Conservation (phyloP, 2,329 filamentous ascomycete species). For the Fusarium napiforme region DNA sequence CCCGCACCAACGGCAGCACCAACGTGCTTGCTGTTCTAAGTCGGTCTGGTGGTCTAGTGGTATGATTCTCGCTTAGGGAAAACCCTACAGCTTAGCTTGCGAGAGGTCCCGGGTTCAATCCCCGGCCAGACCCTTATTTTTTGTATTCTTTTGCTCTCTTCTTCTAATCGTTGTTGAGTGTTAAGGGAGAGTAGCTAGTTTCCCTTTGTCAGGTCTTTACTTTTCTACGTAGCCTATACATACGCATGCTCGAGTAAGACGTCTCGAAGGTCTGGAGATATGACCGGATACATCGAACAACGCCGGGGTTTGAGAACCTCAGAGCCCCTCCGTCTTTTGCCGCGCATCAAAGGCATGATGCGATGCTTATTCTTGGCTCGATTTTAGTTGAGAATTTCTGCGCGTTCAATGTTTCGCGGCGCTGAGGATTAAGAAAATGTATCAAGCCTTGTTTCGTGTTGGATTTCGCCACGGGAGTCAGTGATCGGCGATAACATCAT, state of each 20-base stretch:
- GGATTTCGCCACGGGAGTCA: neutral
- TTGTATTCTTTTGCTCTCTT: no score
- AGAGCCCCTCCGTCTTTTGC: neutral
- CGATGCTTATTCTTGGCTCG: neutral
- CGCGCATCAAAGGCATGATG: accelerated
- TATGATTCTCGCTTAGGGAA: constrained; percentile 78
- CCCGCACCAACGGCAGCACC: neutral
- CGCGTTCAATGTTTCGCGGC: neutral
- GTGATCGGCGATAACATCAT: neutral
- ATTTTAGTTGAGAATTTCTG: neutral
- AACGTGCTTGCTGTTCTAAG: neutral
- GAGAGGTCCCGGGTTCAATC: constrained; percentile 61
- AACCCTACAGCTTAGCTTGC: constrained; percentile 53
- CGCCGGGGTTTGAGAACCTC: no score
- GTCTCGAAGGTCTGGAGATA: no score
- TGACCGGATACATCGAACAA: no score
- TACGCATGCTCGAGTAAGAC: no score
- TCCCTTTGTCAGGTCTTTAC: no score
- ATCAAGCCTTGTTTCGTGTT: neutral
- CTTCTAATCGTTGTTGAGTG: no score
- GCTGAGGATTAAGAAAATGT: neutral
- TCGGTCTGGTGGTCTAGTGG: constrained; percentile 70
- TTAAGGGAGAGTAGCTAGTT: no score
- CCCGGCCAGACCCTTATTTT: constrained; percentile 56
- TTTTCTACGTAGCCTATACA: no score